Conservation (phyloP, 768 basidiomycete genomes). For the Amanita thiersii region DNA sequence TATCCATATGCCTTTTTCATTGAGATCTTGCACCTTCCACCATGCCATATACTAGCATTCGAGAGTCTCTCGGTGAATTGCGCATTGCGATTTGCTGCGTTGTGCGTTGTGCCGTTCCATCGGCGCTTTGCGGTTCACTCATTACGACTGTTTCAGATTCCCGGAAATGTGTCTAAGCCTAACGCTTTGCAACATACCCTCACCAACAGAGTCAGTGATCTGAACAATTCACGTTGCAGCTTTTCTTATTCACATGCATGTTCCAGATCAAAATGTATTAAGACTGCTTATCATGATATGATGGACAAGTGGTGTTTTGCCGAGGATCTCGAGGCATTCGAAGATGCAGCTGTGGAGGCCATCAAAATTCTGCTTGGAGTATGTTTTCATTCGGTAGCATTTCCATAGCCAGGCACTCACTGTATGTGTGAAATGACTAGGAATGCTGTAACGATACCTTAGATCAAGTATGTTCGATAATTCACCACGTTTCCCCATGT, state of each 20-base stretch:
- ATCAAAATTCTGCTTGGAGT: slow-evolving; percentile 47
- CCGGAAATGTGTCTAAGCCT: slow-evolving; percentile 65
- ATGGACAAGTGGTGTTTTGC: slow-evolving; percentile 57
- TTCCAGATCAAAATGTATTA: slow-evolving; percentile 48
- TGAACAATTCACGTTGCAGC: slow-evolving; percentile 2
- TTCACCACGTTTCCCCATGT: not conserved
- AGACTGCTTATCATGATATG: slow-evolving; percentile 57
- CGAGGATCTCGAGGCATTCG: slow-evolving; percentile 57
- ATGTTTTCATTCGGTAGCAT: not conserved
- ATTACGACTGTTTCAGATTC: slow-evolving; percentile 37
- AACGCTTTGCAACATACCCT: slow-evolving; percentile 59
- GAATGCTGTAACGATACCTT: slow-evolving; percentile 46
- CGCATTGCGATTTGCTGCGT: slow-evolving; percentile 53
- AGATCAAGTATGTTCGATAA: slow-evolving; percentile 48
- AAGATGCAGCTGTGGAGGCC: slow-evolving; percentile 56
- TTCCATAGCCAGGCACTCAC: not conserved
- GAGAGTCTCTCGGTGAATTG: slow-evolving; percentile 49
- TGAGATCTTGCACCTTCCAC: slow-evolving; percentile 55
- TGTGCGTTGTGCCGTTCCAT: slow-evolving; percentile 37
- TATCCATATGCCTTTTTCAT: not conserved
- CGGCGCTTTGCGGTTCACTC: not conserved
- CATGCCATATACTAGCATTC: slow-evolving; percentile 66
- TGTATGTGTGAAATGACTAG: slow-evolving; percentile 28
- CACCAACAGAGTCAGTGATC: slow-evolving; percentile 53
- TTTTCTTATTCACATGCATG: slow-evolving; percentile 3